These are phyloP conservation scores for Cnidoscolus chayamansa DNA, from an alignment of 441 rosid genomes.

Conservation along the genomic window DNA sequence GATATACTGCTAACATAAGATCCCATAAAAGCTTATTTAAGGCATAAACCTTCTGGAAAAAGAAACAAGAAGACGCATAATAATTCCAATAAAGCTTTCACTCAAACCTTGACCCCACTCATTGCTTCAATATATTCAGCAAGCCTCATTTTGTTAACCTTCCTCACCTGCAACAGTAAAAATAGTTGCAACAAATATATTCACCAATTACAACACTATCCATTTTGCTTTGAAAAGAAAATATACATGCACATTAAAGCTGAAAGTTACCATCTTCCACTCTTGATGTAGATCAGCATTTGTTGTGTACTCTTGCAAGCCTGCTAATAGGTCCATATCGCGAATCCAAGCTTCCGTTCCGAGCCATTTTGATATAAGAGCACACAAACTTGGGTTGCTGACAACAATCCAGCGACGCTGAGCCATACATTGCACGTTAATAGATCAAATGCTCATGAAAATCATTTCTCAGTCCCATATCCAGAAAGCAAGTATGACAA, in stretches of 20 bases:
- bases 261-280: slow-evolving; percentile 43
- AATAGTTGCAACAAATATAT: slow-evolving; percentile 11
- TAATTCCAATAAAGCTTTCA: slow-evolving; percentile 18
- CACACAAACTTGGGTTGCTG: slow-evolving; percentile 33
- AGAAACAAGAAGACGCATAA: slow-evolving; percentile 10
- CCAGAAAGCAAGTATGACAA: background rate
- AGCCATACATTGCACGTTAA: slow-evolving; percentile 15
- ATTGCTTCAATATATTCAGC: slow-evolving; percentile 59
- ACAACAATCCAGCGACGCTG: slow-evolving; percentile 39
- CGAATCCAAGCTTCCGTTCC: slow-evolving; percentile 38
- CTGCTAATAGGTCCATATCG: slow-evolving; percentile 46
- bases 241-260: slow-evolving; percentile 20
- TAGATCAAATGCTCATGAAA: slow-evolving; percentile 3
- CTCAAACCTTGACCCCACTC: slow-evolving; percentile 49
- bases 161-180: slow-evolving; percentile 38
- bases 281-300: slow-evolving; percentile 38
- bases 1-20: slow-evolving; percentile 5
- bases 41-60: background rate
- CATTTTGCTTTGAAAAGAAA: slow-evolving; percentile 10
- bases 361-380: slow-evolving; percentile 35
- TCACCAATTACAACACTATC: background rate
- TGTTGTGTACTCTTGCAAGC: slow-evolving; percentile 42
- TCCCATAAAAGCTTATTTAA: slow-evolving; percentile 15
- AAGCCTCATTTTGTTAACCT: slow-evolving; percentile 51
- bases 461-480: background rate